These are phyloP conservation scores for Fusarium fracticaudum DNA, from an alignment of 2,329 filamentous ascomycete species.

Conservation along the genomic window DNA sequence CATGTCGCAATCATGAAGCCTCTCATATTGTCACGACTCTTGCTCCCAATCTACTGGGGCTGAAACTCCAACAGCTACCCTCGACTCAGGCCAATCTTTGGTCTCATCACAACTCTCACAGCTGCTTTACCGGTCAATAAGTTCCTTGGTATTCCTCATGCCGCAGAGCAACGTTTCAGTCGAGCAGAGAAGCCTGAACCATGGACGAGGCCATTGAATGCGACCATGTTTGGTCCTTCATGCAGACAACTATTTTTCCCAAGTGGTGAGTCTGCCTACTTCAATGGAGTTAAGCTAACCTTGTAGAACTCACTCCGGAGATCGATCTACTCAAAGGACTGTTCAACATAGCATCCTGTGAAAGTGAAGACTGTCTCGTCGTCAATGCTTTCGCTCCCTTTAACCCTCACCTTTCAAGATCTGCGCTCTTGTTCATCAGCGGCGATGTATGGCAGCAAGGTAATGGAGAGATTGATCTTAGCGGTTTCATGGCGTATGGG, in stretches of 20 bases:
- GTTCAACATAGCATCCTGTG: slow-evolving; percentile 27
- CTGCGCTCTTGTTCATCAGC: slow-evolving; percentile 42
- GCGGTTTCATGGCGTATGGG: slow-evolving; percentile 41
- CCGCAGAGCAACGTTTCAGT: slow-evolving; percentile 18
- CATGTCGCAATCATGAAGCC: slow-evolving; percentile 8
- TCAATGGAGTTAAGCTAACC: not conserved
- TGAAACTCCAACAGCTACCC: slow-evolving; percentile 12
- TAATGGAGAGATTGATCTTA: slow-evolving; percentile 34
- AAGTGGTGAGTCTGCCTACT: slow-evolving; percentile 16
- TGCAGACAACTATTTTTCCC: slow-evolving; percentile 31
- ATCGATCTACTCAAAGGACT: slow-evolving; percentile 32
- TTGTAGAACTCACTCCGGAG: slow-evolving; percentile 29
- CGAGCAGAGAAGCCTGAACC: slow-evolving; percentile 2
- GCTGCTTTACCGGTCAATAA: slow-evolving; percentile 28
- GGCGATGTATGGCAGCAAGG: slow-evolving; percentile 41
- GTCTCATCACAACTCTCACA: slow-evolving; percentile 24
- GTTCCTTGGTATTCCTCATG: slow-evolving; percentile 39
- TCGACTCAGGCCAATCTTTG: slow-evolving; percentile 34
- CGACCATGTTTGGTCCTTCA: slow-evolving; percentile 23
- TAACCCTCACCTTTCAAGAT: not conserved
- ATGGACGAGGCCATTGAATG: slow-evolving; percentile 25
- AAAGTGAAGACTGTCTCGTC: slow-evolving; percentile 45
- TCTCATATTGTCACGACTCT: not conserved
- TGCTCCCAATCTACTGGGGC: not conserved
- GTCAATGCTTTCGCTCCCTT: slow-evolving; percentile 43